These are phyloP conservation scores for Komagataella ulmi DNA, from an alignment of 805 yeast genomes.

Conservation along the genomic window DNA sequence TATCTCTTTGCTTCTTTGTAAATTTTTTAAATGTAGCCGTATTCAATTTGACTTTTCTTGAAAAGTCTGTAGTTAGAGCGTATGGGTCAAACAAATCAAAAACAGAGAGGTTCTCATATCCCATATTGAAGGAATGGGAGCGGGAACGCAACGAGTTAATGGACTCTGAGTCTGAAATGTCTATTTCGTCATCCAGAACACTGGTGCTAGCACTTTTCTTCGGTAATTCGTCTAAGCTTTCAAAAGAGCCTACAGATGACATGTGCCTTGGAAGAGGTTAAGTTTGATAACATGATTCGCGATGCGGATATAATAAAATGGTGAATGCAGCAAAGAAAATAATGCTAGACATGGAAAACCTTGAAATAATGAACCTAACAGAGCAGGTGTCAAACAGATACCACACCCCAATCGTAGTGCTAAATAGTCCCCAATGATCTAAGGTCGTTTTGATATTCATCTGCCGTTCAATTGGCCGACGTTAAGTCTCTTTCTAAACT, in stretches of 20 bases:
- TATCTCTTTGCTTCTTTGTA: constrained; percentile 13
- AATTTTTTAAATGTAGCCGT: constrained; percentile 4
- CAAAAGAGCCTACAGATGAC: background rate
- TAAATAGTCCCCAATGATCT: background rate
- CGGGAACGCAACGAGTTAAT: background rate
- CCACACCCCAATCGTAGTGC: too few relatives aligned
- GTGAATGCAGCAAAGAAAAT: background rate
- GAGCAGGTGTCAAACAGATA: background rate
- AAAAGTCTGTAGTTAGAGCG: constrained; percentile 10
- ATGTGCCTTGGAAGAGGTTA: background rate
- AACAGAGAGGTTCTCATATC: constrained; percentile 12
- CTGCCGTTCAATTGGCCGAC: too few relatives aligned
- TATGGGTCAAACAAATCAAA: constrained; percentile 18
- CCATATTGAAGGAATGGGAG: background rate
- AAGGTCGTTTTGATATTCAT: background rate
- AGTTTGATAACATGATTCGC: background rate
- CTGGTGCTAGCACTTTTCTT: background rate
- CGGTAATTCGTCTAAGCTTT: background rate
- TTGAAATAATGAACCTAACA: background rate
- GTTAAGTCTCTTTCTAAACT: too few relatives aligned
- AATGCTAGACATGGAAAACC: background rate
- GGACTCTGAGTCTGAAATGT: background rate
- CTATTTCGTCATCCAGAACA: background rate
- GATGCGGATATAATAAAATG: background rate
- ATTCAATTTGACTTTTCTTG: constrained; percentile 5